Base-by-base conservation (phyloP, 257 asterid genomes). In the Solanum virginianum region DNA sequence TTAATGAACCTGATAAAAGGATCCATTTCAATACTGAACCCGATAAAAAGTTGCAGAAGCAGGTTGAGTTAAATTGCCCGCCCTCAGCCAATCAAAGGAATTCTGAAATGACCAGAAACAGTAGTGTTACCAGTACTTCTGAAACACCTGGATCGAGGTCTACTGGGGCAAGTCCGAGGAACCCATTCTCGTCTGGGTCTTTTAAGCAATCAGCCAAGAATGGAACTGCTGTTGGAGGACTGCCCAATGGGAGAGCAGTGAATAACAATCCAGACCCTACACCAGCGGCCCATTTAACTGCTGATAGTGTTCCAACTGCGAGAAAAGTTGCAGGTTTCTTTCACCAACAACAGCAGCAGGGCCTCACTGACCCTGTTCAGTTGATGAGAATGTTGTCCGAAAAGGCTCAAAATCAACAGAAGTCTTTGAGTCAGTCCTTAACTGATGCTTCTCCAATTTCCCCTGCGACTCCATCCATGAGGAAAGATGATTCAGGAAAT, bases 281-380 rank as follows among this genome's bases (percentile, higher is more conserved):
- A 80, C 85, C 88, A 66, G 45, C 63, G 36, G 80, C 84, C 51
- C 62, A 79, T 85, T 69, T 90, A 57, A 53, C 92, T 11, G 24
- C 90, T 32, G 91, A 91, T 54, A 5, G 41, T 20, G 32, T 71
- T 51, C 49, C 60, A 17, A 51, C 51, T 59, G 66, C 80, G 84
- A 90, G 85, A 51, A 91, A 89, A 81, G 88, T 87, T 22, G 84
- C 82, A 24, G 68, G 86, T 47, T 86, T 80, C 82, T 88, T 90
- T 84, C 90, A 89, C 24, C 88, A 62, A 22, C 93, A 86, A 83
- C 94, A 88, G 80, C 93, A 92, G 83, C 95, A 90, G 85, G 94
- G 93, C 65, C 93, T 89, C 29, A 89, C 90, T 22, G 98, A 96
- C 87, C 96, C 98, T 6, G 97, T 90, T 57, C 95, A 89, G 86